Evolutionary conservation across 73 alveolate species (phyloP).

Genomic region (Symbiodinium pilosum): DNA sequence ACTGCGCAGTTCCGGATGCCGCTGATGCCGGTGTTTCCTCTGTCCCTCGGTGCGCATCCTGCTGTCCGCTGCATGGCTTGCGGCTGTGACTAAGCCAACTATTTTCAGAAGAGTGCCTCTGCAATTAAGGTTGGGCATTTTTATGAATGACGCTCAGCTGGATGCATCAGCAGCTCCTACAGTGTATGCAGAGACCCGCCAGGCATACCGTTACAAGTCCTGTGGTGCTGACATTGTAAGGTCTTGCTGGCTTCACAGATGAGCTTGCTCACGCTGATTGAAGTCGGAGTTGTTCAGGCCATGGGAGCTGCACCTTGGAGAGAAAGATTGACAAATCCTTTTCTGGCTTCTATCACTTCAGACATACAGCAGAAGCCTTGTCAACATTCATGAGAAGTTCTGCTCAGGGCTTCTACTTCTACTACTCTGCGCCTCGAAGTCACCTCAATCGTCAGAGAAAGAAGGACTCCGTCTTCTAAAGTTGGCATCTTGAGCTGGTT

Average conservation of each 20-base stretch:
- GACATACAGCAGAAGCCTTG: no score
- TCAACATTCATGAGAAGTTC: no score
- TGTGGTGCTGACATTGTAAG: not conserved
- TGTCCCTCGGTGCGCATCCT: not conserved
- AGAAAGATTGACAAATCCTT: no score
- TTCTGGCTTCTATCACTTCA: no score
- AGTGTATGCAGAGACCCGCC: no score
- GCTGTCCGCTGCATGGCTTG: not conserved
- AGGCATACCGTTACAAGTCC: no score
- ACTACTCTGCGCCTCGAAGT: constrained; percentile 24
- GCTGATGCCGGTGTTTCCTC: constrained; percentile 61
- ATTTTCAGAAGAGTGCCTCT: no score
- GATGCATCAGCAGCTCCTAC: no score
- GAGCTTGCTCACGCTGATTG: constrained; percentile 40
- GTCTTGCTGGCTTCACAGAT: constrained; percentile 34
- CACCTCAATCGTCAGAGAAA: constrained; percentile 20
- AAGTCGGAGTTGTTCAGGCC: constrained; percentile 16
- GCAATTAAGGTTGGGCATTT: constrained; percentile 33
- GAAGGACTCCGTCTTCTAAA: not conserved
- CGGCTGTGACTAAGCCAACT: no score
- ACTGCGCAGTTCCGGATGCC: constrained; percentile 47
- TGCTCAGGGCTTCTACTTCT: constrained; percentile 25
- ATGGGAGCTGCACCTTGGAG: constrained; percentile 23
- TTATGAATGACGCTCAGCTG: constrained; percentile 50
- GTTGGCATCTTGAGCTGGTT: not conserved